Conservation (phyloP, 2,329 filamentous ascomycete genomes). For the Mariannaea elegans region DNA sequence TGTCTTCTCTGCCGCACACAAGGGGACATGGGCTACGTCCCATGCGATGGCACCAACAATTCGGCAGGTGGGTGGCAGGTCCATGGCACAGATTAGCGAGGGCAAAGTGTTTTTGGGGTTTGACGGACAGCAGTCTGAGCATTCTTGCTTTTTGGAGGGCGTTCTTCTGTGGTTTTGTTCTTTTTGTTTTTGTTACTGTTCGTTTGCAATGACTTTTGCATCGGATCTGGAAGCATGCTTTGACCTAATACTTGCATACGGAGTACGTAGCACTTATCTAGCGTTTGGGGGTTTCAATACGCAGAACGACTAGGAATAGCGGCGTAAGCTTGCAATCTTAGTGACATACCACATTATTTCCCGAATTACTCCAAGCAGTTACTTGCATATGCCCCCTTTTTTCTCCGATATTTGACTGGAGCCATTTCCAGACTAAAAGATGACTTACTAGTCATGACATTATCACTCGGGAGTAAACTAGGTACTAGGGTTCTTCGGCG, state of each 20-base stretch:
- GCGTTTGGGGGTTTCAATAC: background rate
- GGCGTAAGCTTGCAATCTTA: background rate
- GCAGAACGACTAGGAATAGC: background rate
- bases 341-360: background rate
- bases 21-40: background rate
- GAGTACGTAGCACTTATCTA: too few species aligned
- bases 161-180: constrained; percentile 13
- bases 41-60: constrained; percentile 16
- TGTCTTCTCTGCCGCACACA: constrained; percentile 2
- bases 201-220: too few species aligned
- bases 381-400: background rate
- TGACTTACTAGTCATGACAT: constrained; percentile 5
- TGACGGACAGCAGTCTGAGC: constrained; percentile 13
- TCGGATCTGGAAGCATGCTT: too few species aligned
- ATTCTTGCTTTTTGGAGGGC: constrained; percentile 1
- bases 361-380: background rate
- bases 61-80: constrained; percentile 14
- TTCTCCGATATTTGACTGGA: background rate
- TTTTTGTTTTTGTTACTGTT: too few species aligned
- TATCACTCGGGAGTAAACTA: background rate
- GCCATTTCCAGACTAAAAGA: constrained; percentile 1
- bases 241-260: too few species aligned
- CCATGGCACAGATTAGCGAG: constrained; percentile 22
- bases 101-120: constrained; percentile 21
- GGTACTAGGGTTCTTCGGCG: constrained; percentile 4